Evolutionary conservation across 1,139 yeast species (phyloP).

Genomic region (Diutina neorugosa): DNA sequence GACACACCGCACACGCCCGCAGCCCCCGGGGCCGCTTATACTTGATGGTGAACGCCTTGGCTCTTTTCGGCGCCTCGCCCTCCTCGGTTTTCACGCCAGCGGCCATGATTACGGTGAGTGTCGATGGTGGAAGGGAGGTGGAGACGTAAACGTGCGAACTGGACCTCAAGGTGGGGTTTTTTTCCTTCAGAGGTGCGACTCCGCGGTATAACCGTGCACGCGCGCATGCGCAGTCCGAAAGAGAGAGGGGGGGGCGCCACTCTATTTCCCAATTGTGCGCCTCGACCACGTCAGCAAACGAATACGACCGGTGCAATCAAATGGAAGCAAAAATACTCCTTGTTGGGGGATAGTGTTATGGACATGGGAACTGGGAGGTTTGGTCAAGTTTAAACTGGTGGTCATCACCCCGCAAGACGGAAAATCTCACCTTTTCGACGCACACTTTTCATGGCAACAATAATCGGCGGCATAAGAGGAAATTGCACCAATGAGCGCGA

Average conservation of each 20-base stretch:
- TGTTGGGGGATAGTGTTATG: too few species aligned
- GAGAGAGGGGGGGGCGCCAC: not conserved
- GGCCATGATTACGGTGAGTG: not conserved
- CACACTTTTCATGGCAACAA: too few species aligned
- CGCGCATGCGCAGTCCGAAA: not conserved
- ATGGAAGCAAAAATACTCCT: too few species aligned
- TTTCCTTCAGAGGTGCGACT: not conserved
- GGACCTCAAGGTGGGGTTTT: not conserved
- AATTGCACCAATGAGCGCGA: too few species aligned
- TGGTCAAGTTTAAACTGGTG: too few species aligned
- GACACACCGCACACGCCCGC: constrained; percentile 47
- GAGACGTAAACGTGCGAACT: not conserved
- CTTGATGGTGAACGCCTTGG: constrained; percentile 37
- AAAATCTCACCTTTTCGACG: too few species aligned
- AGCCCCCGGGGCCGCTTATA: constrained; percentile 41
- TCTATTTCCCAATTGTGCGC: not conserved
- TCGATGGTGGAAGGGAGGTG: too few species aligned
- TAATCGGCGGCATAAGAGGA: too few species aligned
- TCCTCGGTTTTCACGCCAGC: not conserved
- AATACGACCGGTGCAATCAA: too few species aligned
- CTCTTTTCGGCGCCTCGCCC: constrained; percentile 17
- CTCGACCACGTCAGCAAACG: not conserved
- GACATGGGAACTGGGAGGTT: too few species aligned
- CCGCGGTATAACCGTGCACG: not conserved
- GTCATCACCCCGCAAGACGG: too few species aligned